Evolutionary conservation across 2,329 filamentous ascomycete genomes (phyloP).

Genomic region (Claviceps quebecensis): DNA sequence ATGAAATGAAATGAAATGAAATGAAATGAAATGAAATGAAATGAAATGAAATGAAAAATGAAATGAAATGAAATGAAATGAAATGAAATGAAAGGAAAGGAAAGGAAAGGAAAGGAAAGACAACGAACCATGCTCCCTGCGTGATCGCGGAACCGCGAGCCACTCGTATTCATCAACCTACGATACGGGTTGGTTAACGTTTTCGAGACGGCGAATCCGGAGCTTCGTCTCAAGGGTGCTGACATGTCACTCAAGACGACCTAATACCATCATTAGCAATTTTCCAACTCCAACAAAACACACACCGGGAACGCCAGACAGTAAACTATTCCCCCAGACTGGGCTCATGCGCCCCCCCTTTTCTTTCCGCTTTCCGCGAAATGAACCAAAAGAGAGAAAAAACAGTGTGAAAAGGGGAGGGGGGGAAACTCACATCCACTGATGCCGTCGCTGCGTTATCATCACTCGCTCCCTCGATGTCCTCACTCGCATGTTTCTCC

Average conservation of each 20-base stretch:
- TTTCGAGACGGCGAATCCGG: conserved; percentile 59
- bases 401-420: too few species aligned
- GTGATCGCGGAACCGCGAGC: conserved; percentile 75
- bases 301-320: background rate
- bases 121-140: conserved; percentile 76
- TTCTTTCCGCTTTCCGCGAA: background rate
- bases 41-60: too few species aligned
- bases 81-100: too few species aligned
- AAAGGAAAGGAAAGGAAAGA: background rate
- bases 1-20: background rate
- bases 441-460: conserved; percentile 8
- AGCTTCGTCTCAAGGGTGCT: conserved; percentile 79
- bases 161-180: conserved; percentile 99
- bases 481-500: conserved; percentile 31
- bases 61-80: too few species aligned
- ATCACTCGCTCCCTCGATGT: conserved; percentile 9
- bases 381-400: background rate
- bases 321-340: background rate
- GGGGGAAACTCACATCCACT: conserved; percentile 48
- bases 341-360: background rate
- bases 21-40: too few species aligned
- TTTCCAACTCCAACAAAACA: background rate
- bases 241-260: conserved; percentile 98
- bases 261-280: conserved; percentile 17
- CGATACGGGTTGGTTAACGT: conserved; percentile 88